Evolutionary conservation across 768 basidiomycete genomes (phyloP).

Genomic region (Mycena belliarum): DNA sequence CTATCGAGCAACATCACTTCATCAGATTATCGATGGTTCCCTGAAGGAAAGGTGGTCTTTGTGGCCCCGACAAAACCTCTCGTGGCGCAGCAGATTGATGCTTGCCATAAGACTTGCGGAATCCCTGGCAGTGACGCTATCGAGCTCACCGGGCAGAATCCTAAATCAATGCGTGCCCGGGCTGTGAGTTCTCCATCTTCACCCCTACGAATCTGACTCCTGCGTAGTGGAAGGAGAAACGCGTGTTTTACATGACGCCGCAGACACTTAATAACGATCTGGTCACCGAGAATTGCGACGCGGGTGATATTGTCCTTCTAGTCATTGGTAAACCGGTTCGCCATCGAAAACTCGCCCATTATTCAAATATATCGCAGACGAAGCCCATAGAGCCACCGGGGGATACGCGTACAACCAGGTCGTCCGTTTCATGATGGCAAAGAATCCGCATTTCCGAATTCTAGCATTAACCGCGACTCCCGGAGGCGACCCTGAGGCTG

Average conservation of each 20-base stretch:
- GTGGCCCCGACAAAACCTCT: constrained; percentile 96
- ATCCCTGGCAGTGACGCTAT: constrained; percentile 85
- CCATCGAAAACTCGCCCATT: background rate
- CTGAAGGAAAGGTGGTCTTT: constrained; percentile 89
- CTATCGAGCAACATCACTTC: constrained; percentile 3
- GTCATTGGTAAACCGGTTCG: constrained; percentile 74
- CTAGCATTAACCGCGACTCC: constrained; percentile 96
- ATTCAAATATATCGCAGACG: constrained; percentile 53
- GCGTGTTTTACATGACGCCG: constrained; percentile 94
- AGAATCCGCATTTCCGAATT: constrained; percentile 91
- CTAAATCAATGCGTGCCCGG: constrained; percentile 51
- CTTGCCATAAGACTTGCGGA: constrained; percentile 91
- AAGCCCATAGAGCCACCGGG: constrained; percentile 93
- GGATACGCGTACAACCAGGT: constrained; percentile 91
- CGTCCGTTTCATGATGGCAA: constrained; percentile 87
- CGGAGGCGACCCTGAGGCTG: constrained; percentile 79
- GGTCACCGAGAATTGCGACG: constrained; percentile 68
- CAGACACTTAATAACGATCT: constrained; percentile 94
- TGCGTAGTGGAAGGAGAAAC: constrained; percentile 75
- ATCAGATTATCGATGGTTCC: constrained; percentile 89
- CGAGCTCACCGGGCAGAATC: constrained; percentile 82
- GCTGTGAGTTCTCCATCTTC: constrained; percentile 46
- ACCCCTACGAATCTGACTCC: constrained; percentile 6
- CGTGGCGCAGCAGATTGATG: constrained; percentile 92
- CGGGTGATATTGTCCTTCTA: constrained; percentile 77